Percentiles rank a stretch among this genome's conserved stretches.
Conservation (phyloP, 108 stramenopile species). For the Cyclotella distinguenda region DNA sequence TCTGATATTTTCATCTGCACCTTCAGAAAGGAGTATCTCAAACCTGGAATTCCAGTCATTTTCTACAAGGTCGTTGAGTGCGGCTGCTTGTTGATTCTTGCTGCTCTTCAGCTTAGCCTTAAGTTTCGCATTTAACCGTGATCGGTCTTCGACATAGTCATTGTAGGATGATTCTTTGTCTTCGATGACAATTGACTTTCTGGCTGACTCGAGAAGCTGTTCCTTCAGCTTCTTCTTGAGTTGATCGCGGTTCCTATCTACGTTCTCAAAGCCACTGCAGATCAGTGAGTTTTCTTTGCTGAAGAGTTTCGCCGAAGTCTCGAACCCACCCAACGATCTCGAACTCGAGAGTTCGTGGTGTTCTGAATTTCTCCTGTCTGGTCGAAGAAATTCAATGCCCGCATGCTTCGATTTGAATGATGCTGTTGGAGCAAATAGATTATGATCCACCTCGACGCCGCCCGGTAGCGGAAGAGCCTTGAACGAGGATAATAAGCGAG, state of each 20-base stretch:
- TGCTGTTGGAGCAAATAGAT: constrained; percentile 24
- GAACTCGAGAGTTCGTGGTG: constrained; percentile 8
- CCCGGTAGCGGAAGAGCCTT: constrained; percentile 32
- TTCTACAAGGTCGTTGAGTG: constrained; percentile 44
- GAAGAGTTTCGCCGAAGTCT: too few relatives aligned
- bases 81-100: constrained; percentile 22
- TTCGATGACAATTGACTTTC: constrained; percentile 6
- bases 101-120: constrained; percentile 38
- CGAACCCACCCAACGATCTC: constrained; percentile 12
- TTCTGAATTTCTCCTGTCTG: constrained; percentile 3
- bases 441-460: constrained; percentile 20
- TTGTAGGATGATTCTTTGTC: constrained; percentile 1
- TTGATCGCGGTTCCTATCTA: not conserved
- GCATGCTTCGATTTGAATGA: constrained; percentile 29
- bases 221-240: constrained; percentile 20
- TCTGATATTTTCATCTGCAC: constrained; percentile 14
- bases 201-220: constrained; percentile 28
- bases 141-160: constrained; percentile 32
- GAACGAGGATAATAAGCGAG: constrained; percentile 10
- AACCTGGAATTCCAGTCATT: constrained; percentile 25
- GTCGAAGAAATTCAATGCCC: constrained; percentile 17
- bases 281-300: constrained; percentile 3
- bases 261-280: constrained; percentile 15
- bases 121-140: constrained; percentile 22
- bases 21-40: constrained; percentile 21